Base-by-base conservation (phyloP, 2,329 filamentous ascomycete genomes). In the Allantophomopsis cytisporea region DNA sequence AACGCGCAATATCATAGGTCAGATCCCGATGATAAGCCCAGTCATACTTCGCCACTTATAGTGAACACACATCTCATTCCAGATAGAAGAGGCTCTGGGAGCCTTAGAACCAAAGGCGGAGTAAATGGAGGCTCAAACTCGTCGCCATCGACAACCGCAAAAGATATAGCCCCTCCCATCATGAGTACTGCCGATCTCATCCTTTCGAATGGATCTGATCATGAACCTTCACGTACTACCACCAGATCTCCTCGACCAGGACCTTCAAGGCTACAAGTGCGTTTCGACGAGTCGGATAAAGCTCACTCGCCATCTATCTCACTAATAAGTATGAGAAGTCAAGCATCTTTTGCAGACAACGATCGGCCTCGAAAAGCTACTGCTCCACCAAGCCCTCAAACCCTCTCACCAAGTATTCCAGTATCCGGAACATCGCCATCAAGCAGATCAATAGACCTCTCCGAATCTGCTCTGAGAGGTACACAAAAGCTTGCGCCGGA, bases 401-500 rank as follows among this genome's bases (percentile, higher is more conserved):
- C 20, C 41, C 35, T 21, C 7, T 18, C 14, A 5, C 32, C 14
- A 13, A 34, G 12, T 18, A 34, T 8, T 14, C 14, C 23, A 28
- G 23, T 8, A 28, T 8, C 23, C 11, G 32, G 32, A 34, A 34
- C 35, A 20, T 36, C 35, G 7, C 18, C 35, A 36, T 36, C 35
- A 13, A 7, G 11, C 11, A 34, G 16, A 34, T 34, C 37, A 42
- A 11, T 36, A 43, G 10, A 18, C 40, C 13, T 30, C 10, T 14
- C 31, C 12, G 31, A 14, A 8, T 10, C 31, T 17, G 7, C 14
- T 8, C 13, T 6, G 15, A 17, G 14, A 34, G 13, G 13, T 7
- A 15, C 31, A 34, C 3, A 5, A 38, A 12, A 38, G 3, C 57
- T 78, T 3, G 71, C 65, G 1, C 75, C 76, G 0, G 76, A 80